Base-by-base conservation (phyloP, 2,329 filamentous ascomycete species). In the Apiospora phragmitis region DNA sequence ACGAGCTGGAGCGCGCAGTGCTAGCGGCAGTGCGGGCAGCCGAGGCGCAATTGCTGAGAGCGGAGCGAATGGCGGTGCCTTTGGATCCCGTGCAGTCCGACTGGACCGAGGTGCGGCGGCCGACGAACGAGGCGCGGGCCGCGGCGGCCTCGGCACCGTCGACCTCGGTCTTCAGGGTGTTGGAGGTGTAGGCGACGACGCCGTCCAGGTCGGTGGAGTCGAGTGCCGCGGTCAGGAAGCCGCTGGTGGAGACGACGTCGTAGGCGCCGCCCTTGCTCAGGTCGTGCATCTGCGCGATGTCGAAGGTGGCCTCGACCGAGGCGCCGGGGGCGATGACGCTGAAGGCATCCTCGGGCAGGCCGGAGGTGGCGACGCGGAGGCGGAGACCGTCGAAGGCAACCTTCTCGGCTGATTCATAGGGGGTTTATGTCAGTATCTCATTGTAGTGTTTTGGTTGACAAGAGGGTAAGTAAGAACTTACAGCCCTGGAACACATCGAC, bases 101-200 rank as follows among this genome's bases (percentile, higher is more conserved):
- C 73, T 88, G 83, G 4, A 89, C 78, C 4, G 80, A 80, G 24
- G 85, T 85, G 67, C 90, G 89, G 79, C 88, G 88, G 55, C 80
- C 76, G 72, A 83, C 76, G 71, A 88, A 86, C 16, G 85, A 80
- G 18, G 84, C 82, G 73, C 85, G 82, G 66, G 85, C 83, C 45
- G 84, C 81, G 65, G 84, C 83, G 12, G 91, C 90, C 67, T 85
- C 78, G 14, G 80, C 80, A 24, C 87, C 89, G 73, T 92, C 86
- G 55, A 93, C 83, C 7, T 84, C 80, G 72, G 91, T 83, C 68
- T 83, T 84, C 66, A 92, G 79, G 21, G 84, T 83, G 81, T 92
- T 92, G 76, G 88, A 90, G 68, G 83, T 81, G 81, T 87, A 92
- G 14, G 85, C 78, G 2, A 92, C 78, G 62, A 84, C 85, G 67